Evolutionary conservation across 2,329 filamentous ascomycete genomes (phyloP).

Genomic region (Coniochaeta sp.): DNA sequence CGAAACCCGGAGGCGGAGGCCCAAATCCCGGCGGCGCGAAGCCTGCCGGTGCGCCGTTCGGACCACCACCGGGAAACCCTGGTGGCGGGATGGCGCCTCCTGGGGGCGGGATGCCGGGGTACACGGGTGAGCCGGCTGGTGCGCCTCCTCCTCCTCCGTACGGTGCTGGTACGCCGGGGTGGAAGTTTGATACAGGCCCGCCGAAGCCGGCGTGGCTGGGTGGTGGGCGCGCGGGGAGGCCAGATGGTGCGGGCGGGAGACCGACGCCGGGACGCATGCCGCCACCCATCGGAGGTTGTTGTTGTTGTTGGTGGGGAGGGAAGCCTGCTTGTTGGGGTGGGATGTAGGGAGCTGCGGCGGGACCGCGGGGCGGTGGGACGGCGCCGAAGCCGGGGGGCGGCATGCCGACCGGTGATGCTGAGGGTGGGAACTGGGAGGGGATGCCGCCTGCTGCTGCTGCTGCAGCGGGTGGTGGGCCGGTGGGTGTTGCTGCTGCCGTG

Average conservation of each 20-base stretch:
- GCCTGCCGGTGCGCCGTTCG: conserved; percentile 5
- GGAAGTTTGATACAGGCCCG: conserved; percentile 39
- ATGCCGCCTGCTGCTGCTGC: background rate
- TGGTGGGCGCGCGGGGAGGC: conserved; percentile 42
- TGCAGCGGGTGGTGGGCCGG: background rate
- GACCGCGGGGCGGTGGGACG: conserved; percentile 12
- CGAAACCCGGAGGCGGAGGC: conserved; percentile 20
- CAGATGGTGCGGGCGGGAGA: conserved; percentile 42
- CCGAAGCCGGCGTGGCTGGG: conserved; percentile 36
- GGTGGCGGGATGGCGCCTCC: background rate
- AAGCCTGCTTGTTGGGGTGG: background rate
- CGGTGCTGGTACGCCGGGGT: conserved; percentile 27
- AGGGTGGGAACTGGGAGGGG: conserved; percentile 5
- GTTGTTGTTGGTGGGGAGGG: background rate
- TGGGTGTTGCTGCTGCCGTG: background rate
- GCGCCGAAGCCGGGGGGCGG: conserved; percentile 5
- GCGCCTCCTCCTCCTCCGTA: conserved; percentile 8
- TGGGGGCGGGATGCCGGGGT: conserved; percentile 13
- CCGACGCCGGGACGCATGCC: conserved; percentile 17
- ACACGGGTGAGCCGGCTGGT: conserved; percentile 25
- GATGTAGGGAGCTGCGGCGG: background rate
- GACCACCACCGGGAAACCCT: conserved; percentile 24
- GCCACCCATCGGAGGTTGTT: background rate
- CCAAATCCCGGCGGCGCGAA: conserved; percentile 32
- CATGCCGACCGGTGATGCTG: conserved; percentile 9